Percentiles rank a stretch among this genome's conserved stretches.
Evolutionary conservation across 2,329 filamentous ascomycete species (phyloP).

Genomic region (Plenodomus lindquistii): DNA sequence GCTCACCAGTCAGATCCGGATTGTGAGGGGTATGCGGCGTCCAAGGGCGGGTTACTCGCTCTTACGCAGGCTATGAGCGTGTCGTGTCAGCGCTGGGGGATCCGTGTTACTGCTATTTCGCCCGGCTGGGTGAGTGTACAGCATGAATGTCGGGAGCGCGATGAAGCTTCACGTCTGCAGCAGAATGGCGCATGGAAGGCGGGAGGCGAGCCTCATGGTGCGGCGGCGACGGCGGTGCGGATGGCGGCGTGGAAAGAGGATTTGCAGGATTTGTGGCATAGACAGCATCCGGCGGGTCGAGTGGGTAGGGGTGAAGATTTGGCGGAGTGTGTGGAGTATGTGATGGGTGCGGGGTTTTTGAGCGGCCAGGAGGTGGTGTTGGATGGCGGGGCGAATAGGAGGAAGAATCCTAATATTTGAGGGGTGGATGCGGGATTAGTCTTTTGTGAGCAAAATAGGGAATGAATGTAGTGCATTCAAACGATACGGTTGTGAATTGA

Average conservation of each 20-base stretch:
- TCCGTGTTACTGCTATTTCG: constrained; percentile 54
- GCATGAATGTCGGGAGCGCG: constrained; percentile 46
- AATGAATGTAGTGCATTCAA: no score
- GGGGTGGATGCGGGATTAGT: no score
- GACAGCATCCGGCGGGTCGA: constrained; percentile 54
- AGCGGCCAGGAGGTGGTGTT: constrained; percentile 38
- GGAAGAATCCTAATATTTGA: constrained; percentile 26
- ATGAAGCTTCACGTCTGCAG: constrained; percentile 41
- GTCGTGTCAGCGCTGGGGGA: constrained; percentile 47
- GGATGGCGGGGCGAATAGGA: constrained; percentile 26
- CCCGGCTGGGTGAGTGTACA: constrained; percentile 57
- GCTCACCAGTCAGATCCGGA: constrained; percentile 54
- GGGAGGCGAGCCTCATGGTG: constrained; percentile 18
- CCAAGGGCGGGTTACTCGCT: constrained; percentile 55
- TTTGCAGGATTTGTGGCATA: constrained; percentile 50
- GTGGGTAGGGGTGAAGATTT: constrained; percentile 56
- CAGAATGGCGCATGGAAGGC: constrained; percentile 21
- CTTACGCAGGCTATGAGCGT: constrained; percentile 55
- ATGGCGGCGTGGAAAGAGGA: constrained; percentile 50
- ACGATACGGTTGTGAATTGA: no score
- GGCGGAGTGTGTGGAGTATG: constrained; percentile 47
- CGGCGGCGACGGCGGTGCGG: constrained; percentile 14
- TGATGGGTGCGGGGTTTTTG: constrained; percentile 46
- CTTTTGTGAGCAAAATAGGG: neutral
- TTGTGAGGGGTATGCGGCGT: constrained; percentile 55